Conservation (phyloP, 306 rosid genomes). For the apple (Malus domestica) region ASM211411v1 NC_041795.1:5852001-5852500, state of each 20-base stretch:
- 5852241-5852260: conserved; percentile 57
- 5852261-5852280: not conserved
- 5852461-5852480: not conserved
- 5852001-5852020: too few species aligned
- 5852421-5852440: not conserved
- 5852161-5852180: not conserved
- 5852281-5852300: not conserved
- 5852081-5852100: not conserved
- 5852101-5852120: not conserved
- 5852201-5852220: conserved; percentile 71
- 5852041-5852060: too few species aligned
- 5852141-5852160: not conserved
- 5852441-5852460: not conserved
- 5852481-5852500: not conserved
- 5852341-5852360: too few species aligned
- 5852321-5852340: too few species aligned
- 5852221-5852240: conserved; percentile 83
- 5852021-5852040: too few species aligned
- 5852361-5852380: too few species aligned
- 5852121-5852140: not conserved
- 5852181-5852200: not conserved
- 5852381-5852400: too few species aligned
- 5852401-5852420: too few species aligned
- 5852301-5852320: not conserved
- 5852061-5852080: too few species aligned